A percentile compares a stretch with the other conserved stretches of the same genome.
Conservation (phyloP, 257 asterid genomes). For the Salvia splendens region DNA sequence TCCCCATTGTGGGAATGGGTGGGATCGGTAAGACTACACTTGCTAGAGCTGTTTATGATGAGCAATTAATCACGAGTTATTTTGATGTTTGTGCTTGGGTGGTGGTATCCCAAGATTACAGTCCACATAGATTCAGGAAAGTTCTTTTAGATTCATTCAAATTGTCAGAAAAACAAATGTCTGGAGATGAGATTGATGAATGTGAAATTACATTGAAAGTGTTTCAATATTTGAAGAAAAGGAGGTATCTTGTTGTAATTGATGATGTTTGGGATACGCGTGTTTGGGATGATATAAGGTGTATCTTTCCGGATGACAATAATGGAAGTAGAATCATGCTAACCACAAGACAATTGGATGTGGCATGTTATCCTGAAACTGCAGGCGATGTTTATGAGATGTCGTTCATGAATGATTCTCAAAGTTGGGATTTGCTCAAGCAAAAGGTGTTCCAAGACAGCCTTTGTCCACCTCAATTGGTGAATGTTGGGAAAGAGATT, state of each 20-base stretch:
- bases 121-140: not conserved
- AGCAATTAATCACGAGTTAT: not conserved
- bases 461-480: not conserved
- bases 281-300: not conserved
- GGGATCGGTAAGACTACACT: not conserved
- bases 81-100: slow-evolving; percentile 19
- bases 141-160: not conserved
- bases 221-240: not conserved
- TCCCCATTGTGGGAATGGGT: slow-evolving; percentile 18
- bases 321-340: slow-evolving; percentile 4
- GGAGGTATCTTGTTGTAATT: slow-evolving; percentile 20
- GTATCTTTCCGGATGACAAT: not conserved
- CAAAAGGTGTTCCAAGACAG: not conserved
- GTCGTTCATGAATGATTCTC: not conserved
- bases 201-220: not conserved
- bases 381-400: not conserved
- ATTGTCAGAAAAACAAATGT: not conserved
- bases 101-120: not conserved
- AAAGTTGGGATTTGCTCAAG: slow-evolving; percentile 22
- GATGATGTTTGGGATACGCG: slow-evolving; percentile 3
- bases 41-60: slow-evolving; percentile 10
- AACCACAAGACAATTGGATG: not conserved
- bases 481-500: not conserved
- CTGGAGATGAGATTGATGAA: not conserved
- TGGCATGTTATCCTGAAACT: not conserved